These are phyloP conservation scores for Cryptosporidium andersoni DNA, from an alignment of 169 alveolate species.

Conservation along the genomic window DNA sequence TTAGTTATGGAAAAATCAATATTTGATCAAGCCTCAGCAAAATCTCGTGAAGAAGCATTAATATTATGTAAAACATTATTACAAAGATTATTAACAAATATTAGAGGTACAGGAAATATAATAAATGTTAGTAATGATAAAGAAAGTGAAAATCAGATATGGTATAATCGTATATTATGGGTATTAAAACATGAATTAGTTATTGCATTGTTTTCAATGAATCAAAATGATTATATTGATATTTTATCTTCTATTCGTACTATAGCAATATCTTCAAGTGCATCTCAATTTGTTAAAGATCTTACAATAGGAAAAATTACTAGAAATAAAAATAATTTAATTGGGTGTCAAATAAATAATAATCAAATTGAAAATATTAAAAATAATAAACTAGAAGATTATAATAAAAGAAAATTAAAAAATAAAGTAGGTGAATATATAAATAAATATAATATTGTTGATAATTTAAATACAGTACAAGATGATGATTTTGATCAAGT, in stretches of 20 bases:
- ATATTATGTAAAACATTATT: conserved; percentile 55
- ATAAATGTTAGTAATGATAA: neutral
- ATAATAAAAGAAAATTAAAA: conserved; percentile 46
- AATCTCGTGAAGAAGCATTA: conserved; percentile 55
- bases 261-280: conserved; percentile 54
- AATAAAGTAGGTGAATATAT: conserved; percentile 48
- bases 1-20: conserved; percentile 70
- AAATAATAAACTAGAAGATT: conserved; percentile 20
- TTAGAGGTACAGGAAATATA: conserved; percentile 54
- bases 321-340: neutral
- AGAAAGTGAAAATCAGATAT: conserved; percentile 33
- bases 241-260: conserved; percentile 40
- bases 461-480: neutral
- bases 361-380: conserved; percentile 4
- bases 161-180: conserved; percentile 70
- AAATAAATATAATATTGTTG: conserved; percentile 50
- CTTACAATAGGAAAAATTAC: conserved; percentile 50
- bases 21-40: conserved; percentile 41
- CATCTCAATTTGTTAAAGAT: conserved; percentile 68
- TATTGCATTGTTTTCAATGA: conserved; percentile 29
- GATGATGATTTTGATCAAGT: too few species aligned
- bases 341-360: neutral
- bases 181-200: conserved; percentile 68
- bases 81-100: conserved; percentile 45
- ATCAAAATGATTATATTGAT: conserved; percentile 22